Conservation (phyloP, 2,329 filamentous ascomycete species). For the Cladosporium sp. region DNA sequence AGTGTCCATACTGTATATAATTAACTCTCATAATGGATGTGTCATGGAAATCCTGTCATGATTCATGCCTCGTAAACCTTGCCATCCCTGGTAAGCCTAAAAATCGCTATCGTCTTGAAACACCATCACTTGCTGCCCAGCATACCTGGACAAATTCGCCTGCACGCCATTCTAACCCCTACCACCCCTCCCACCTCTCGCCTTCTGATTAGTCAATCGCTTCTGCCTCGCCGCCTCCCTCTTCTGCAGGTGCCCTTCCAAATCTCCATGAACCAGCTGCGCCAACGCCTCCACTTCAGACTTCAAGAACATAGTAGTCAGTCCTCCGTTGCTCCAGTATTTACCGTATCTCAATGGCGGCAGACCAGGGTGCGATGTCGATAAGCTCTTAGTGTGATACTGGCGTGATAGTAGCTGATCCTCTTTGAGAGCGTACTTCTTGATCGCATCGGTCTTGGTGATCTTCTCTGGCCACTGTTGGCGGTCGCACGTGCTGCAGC, state of each 20-base stretch:
- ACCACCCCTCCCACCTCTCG: not conserved
- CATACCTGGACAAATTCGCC: not conserved
- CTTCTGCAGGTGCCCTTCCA: slow-evolving; percentile 17
- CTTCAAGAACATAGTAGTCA: slow-evolving; percentile 27
- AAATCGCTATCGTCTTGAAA: not conserved
- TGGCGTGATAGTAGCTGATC: slow-evolving; percentile 21
- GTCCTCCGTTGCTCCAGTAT: slow-evolving; percentile 18
- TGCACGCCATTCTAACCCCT: not conserved
- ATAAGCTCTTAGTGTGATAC: not conserved
- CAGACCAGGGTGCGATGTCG: slow-evolving; percentile 8
- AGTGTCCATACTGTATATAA: not conserved
- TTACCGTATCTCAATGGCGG: slow-evolving; percentile 23
- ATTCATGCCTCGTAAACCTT: not conserved
- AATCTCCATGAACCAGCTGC: slow-evolving; percentile 18
- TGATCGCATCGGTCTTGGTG: slow-evolving; percentile 26
- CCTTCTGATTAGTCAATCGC: slow-evolving; percentile 12
- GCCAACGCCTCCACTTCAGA: slow-evolving; percentile 24
- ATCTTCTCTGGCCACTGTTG: slow-evolving; percentile 29
- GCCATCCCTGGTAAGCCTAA: not conserved
- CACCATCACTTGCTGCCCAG: not conserved
- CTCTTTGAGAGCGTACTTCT: slow-evolving; percentile 20
- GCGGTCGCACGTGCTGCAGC: slow-evolving; percentile 28
- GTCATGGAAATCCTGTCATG: not conserved
- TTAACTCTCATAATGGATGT: not conserved
- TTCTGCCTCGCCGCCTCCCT: slow-evolving; percentile 11